Conservation (phyloP, 2,329 filamentous ascomycete species). For the Alternaria arbusti region DNA sequence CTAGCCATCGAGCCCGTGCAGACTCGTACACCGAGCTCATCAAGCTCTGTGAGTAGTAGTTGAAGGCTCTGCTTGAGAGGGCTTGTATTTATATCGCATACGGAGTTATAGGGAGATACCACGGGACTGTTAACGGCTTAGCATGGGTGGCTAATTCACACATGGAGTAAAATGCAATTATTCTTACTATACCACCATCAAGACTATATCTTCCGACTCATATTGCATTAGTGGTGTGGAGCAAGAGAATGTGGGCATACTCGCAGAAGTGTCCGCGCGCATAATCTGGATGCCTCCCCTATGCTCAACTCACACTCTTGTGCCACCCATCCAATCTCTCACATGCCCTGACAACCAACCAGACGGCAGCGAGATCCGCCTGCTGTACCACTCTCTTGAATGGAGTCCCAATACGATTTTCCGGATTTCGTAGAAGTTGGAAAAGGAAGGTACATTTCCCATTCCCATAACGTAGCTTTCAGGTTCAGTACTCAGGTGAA, state of each 20-base stretch:
- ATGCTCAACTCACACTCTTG: too few species aligned
- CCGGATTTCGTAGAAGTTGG: too few species aligned
- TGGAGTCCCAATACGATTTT: too few species aligned
- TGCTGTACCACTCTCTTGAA: too few species aligned
- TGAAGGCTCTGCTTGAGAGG: background rate
- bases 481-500: too few species aligned
- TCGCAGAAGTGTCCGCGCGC: background rate
- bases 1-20: conserved; percentile 21
- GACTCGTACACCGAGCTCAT: conserved; percentile 13
- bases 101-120: conserved; percentile 5
- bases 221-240: background rate
- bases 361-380: too few species aligned
- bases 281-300: background rate
- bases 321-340: too few species aligned
- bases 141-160: background rate
- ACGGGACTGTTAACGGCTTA: background rate
- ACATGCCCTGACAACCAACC: too few species aligned
- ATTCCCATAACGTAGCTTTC: too few species aligned
- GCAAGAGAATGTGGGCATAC: background rate
- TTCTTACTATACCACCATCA: background rate
- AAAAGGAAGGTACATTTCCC: too few species aligned
- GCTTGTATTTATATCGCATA: background rate
- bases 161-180: background rate
- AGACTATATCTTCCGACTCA: background rate
- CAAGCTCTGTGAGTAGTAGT: conserved; percentile 3